Conservation (phyloP, 2,329 filamentous ascomycete species). For the Paraphoma chrysanthemicola region DNA sequence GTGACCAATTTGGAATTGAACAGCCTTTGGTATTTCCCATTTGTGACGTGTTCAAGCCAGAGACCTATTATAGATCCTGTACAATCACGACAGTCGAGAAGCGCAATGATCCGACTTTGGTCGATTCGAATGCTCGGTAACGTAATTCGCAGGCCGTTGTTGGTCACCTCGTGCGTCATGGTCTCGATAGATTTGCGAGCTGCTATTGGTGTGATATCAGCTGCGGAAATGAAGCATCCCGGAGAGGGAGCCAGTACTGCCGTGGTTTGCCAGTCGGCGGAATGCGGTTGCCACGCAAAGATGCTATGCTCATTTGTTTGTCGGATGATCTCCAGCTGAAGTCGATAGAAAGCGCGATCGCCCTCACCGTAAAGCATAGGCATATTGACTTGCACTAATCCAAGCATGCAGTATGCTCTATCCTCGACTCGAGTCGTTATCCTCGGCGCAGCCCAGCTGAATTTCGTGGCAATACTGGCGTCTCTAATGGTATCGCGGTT, state of each 20-base stretch:
- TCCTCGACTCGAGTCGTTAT: constrained; percentile 28
- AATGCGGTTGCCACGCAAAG: neutral
- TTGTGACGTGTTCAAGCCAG: no score
- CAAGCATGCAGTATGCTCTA: constrained; percentile 25
- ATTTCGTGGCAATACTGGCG: neutral
- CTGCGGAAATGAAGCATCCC: neutral
- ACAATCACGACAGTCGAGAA: neutral
- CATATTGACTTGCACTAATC: constrained; percentile 28
- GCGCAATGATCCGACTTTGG: neutral
- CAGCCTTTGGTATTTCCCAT: no score
- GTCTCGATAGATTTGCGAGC: neutral
- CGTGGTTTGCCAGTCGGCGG: neutral
- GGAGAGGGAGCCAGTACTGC: neutral
- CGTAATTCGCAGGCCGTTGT: neutral
- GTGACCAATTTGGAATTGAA: no score
- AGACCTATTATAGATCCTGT: no score
- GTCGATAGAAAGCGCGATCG: constrained; percentile 18
- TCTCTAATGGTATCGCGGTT: neutral
- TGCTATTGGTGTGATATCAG: neutral
- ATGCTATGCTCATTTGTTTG: neutral
- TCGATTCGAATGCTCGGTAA: neutral
- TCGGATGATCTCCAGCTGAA: constrained; percentile 6
- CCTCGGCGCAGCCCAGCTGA: constrained; percentile 21
- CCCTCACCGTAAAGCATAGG: constrained; percentile 26
- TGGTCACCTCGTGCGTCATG: neutral